Base-by-base conservation (phyloP, 257 asterid species). In the Schizonepeta tenuifolia region DNA sequence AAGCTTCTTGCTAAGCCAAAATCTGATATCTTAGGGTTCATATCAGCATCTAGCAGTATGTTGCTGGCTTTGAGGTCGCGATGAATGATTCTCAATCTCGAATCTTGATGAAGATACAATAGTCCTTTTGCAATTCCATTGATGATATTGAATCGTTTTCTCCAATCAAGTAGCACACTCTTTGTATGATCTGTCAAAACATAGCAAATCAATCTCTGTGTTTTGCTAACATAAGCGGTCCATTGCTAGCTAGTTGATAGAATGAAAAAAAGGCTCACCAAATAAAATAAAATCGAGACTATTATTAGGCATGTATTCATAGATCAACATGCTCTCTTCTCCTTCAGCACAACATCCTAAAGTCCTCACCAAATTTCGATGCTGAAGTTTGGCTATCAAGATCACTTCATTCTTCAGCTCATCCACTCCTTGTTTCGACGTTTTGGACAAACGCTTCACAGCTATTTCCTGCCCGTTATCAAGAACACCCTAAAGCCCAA, bases 51-150 rank as follows among this genome's bases (percentile, higher is more conserved):
- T 5, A 67, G 46, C 46, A 67, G n/a, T n/a, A 67, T 10, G 33
- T 67, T 67, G 72, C 77, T 62, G 1, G 77, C 77, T 72, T 72
- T 72, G 64, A 72, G 70, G 63, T 72, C 70, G 3, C 77, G 70
- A 22, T 72, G 77, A 49, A 72, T 72, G 36, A 61, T 62, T 61
- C 77, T 71, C 53, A 62, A 40, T 35, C 68, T 62, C 35, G 68
- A 17, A 65, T 36, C 55, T 43, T 59, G 66, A 59, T 59, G 66
- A 33, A 64, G 69, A 21, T 64, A 64, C 40, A 64, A 7, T 1
- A 64, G 20, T 4, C 69, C 69, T 36, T 64, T 64, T 0, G 69
- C 69, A 2, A 64, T 41, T 2, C 69, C 69, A 24, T 21, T 64
- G 21, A 64, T 64, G 12, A 59, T 59, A 14, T 59, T 9, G 66